Evolutionary conservation across 148 eudicot species (phyloP), one percentile per base, ranked within the genome.

Genomic region (Camellia sinensis): DNA sequence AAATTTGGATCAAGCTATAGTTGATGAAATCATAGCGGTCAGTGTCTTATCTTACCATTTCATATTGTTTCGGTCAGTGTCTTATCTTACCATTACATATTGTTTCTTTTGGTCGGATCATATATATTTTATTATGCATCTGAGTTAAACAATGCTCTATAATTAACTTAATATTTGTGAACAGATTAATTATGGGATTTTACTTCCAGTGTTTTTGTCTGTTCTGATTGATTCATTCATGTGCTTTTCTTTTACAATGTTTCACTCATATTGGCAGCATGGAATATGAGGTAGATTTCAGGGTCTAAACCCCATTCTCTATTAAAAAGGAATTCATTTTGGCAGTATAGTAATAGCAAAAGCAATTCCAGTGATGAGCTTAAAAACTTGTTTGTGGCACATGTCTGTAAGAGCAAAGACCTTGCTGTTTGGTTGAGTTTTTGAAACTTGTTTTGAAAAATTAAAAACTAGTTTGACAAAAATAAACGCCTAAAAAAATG

Each of bases 11-110:
- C 87, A 84, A 85, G 83, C 84, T 67, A 63, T 96, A 80, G 79
- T 96, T 76, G 99, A 96, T 82, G 99, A 96, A 96, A 95, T 96
- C 71, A 88, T 96, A 79, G 91, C 93, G 98, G 98, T 95, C 73
- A 78, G 44, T 29, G n/a, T 79, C 82, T 79, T 71, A 48, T 50
- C 40, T 37, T 15, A 22, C 17, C 15, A 21, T 52, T 72, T 2
- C 46, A 18, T 60, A 19, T n/a, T 3, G 10, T n/a, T 48, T 71
- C 93, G 97, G 98, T 95, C 73, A 78, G 44, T 29, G n/a, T 79
- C 82, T 79, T 71, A 40, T 48, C 40, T 37, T 37, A 22, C 17
- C 6, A 21, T 52, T 71, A 11, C 45, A 17, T 60, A 21, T n/a
- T 64, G 22, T 18, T 15, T 61, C 64, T 61, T 64, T 21, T 64